A percentile compares a stretch with the other conserved stretches of the same genome.
Evolutionary conservation across 352 stramenopile species (phyloP).

Genomic region (Globisporangium canariense): DNA sequence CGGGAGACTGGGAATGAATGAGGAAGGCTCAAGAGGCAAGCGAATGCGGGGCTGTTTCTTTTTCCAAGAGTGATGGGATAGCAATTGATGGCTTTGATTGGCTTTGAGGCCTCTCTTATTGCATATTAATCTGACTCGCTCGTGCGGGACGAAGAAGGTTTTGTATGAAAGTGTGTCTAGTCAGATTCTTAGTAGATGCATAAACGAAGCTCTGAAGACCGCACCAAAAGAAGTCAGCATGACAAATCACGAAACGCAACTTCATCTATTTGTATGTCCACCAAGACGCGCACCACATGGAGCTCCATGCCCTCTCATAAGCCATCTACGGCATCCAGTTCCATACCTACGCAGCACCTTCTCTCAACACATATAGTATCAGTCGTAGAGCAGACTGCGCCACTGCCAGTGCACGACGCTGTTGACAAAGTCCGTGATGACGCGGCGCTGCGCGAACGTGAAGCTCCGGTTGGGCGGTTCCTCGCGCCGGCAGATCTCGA

Average conservation of each 20-base stretch:
- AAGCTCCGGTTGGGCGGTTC: constrained; percentile 77
- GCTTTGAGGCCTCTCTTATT: not conserved
- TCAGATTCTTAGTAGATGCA: not conserved
- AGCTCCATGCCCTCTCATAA: no score
- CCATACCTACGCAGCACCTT: not conserved
- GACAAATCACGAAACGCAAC: not conserved
- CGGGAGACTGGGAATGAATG: no score
- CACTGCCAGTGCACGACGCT: constrained; percentile 88
- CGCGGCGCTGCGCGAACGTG: constrained; percentile 74
- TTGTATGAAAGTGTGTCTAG: not conserved
- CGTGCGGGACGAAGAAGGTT: no score
- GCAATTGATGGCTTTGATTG: no score
- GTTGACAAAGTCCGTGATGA: constrained; percentile 86
- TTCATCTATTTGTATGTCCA: not conserved
- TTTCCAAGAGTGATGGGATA: no score
- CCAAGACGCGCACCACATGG: no score
- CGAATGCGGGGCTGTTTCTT: no score
- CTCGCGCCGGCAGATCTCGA: constrained; percentile 85
- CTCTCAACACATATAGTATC: constrained; percentile 17
- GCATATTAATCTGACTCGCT: not conserved
- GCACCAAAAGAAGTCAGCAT: constrained; percentile 3
- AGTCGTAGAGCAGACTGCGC: constrained; percentile 84
- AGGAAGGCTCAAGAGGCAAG: no score
- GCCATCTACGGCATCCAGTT: not conserved
- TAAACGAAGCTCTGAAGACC: not conserved